Evolutionary conservation across 2,329 filamentous ascomycete genomes (phyloP).

Genomic region (Diaporthe batatas): DNA sequence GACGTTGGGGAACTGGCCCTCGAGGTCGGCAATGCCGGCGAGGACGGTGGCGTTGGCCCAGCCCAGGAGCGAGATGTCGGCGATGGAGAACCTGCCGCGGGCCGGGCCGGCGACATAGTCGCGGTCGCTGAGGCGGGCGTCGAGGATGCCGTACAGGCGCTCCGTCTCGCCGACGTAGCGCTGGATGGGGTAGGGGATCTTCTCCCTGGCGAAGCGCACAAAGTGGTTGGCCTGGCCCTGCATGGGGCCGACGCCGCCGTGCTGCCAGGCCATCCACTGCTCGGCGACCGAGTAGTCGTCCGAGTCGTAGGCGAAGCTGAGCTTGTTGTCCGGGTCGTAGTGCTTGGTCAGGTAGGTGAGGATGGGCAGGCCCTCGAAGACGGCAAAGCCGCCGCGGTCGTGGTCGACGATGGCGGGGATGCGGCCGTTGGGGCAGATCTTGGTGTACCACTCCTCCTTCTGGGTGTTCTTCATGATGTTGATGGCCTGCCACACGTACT

Average conservation of each 20-base stretch:
- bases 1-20: constrained; percentile 72
- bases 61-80: constrained; percentile 79
- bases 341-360: constrained; percentile 79
- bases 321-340: constrained; percentile 77
- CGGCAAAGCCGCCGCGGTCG: constrained; percentile 69
- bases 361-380: constrained; percentile 83
- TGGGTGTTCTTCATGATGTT: constrained; percentile 74
- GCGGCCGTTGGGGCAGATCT: constrained; percentile 73
- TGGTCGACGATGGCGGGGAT: constrained; percentile 77
- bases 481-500: constrained; percentile 65
- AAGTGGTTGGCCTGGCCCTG: constrained; percentile 85
- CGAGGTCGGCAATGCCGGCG: constrained; percentile 73
- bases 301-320: constrained; percentile 67
- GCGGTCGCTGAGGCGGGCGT: constrained; percentile 70
- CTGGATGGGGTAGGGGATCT: constrained; percentile 77
- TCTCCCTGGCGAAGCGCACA: constrained; percentile 74
- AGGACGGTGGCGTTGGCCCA: constrained; percentile 74
- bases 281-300: constrained; percentile 59
- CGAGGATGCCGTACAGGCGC: constrained; percentile 79
- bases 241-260: constrained; percentile 79
- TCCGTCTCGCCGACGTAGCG: constrained; percentile 83
- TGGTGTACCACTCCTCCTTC: constrained; percentile 76
- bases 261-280: constrained; percentile 79
- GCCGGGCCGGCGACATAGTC: constrained; percentile 68
- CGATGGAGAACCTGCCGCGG: constrained; percentile 71